Evolutionary conservation across 257 asterid species (phyloP), one percentile per base, ranked within the genome.

Genomic region (Solanum piurae): DNA sequence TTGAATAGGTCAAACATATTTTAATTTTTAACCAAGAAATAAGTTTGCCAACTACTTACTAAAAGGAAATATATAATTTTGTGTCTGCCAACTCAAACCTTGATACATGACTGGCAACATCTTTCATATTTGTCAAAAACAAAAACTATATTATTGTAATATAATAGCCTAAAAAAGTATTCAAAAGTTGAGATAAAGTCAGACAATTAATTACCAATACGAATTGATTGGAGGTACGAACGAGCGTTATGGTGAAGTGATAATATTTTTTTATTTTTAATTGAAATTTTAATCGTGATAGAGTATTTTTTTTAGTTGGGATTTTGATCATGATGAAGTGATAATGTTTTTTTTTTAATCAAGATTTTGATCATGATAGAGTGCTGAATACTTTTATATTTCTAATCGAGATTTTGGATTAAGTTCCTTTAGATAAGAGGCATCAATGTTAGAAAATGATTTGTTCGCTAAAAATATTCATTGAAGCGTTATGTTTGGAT

Each of bases 181-280:
- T 29, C 76, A 69, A 69, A 27, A 13, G 3, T 69, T 36, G 38
- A 12, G 73, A 66, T 66, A 66, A 66, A 60, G 68, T 9, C 12
- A 55, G 29, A 21, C 68, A 21, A 60, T 60, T 21, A 60, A 60
- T 60, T 21, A 60, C 68, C 12, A 21, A 60, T 8, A 60, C 13
- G 2, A 60, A 3, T 60, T 55, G n/a, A 16, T 7, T 60, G 27
- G 25, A 7, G 10, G 12, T 21, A 52, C 23, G 23, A 52, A 5
- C 0, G 0, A 18, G 11, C 9, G 11, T 20, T 20, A 3, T 3
- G 5, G 5, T 7, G 1, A 1, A 58, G 1, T 3, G 0, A 20
- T 21, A 58, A 0, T 55, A 52, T 0, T 18, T 6, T 7, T 7
- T 8, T 3, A 2, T 58, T 58, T 21, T 60, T 21, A 9, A 3